These are phyloP conservation scores for Neohortaea acidophila DNA, from an alignment of 495 filamentous ascomycete genomes.

Conservation along the genomic window DNA sequence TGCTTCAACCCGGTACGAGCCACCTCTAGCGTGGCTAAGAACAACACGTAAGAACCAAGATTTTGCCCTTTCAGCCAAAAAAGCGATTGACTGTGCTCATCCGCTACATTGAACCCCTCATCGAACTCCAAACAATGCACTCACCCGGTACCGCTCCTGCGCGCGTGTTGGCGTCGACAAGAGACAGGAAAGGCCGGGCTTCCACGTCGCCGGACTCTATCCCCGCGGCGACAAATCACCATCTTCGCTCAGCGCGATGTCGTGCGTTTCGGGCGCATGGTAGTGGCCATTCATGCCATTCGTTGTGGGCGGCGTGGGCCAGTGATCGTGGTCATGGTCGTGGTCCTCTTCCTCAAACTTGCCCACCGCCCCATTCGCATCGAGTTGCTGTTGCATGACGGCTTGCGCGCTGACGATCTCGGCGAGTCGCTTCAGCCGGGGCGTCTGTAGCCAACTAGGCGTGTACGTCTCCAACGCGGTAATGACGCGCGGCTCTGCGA, in stretches of 20 bases:
- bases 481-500: conserved; percentile 89
- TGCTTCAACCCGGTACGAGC: too few species aligned
- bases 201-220: background rate
- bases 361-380: conserved; percentile 10
- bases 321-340: too few species aligned
- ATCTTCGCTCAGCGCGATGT: conserved; percentile 3
- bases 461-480: conserved; percentile 96
- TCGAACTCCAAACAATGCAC: conserved; percentile 2
- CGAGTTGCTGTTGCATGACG: conserved; percentile 49
- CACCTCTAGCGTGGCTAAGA: too few species aligned
- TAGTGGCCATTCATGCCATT: conserved; percentile 3
- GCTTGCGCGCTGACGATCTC: conserved; percentile 96
- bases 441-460: conserved; percentile 93
- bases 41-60: too few species aligned
- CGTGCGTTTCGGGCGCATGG: background rate
- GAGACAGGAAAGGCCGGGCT: background rate
- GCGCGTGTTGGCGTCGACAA: background rate
- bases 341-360: conserved; percentile 8
- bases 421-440: conserved; percentile 79
- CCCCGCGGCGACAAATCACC: background rate
- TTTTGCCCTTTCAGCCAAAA: background rate
- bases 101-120: background rate
- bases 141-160: background rate
- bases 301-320: background rate
- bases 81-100: background rate